Conservation (phyloP, 2,329 filamentous ascomycete species). For the Remersonia thermophila region DNA sequence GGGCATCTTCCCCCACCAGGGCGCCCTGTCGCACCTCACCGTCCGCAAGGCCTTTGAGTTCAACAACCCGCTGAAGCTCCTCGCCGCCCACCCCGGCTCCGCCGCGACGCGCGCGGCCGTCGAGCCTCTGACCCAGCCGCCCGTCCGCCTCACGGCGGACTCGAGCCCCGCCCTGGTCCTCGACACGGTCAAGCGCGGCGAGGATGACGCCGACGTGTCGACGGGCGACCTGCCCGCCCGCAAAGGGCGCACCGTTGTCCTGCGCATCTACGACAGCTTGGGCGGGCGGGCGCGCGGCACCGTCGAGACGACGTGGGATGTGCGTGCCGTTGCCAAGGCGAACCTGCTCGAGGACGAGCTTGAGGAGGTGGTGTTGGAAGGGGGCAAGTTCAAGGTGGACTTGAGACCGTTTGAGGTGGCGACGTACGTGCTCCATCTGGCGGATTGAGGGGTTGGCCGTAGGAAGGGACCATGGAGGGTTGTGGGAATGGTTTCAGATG, state of each 20-base stretch:
- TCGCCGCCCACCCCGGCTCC: constrained; percentile 25
- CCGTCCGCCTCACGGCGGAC: constrained; percentile 53
- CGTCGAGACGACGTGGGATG: constrained; percentile 54
- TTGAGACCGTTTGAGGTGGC: constrained; percentile 77
- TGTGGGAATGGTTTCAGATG: background rate
- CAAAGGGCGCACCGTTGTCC: constrained; percentile 64
- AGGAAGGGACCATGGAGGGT: no score
- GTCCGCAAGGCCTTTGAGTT: constrained; percentile 80
- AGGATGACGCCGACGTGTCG: constrained; percentile 67
- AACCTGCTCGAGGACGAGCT: constrained; percentile 84
- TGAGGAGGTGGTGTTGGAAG: constrained; percentile 45
- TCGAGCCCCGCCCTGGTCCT: constrained; percentile 55
- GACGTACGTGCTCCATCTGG: constrained; percentile 40
- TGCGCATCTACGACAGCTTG: constrained; percentile 79
- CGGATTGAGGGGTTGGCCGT: constrained; percentile 1
- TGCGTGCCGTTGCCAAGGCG: constrained; percentile 68
- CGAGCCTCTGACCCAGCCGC: constrained; percentile 19
- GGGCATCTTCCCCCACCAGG: constrained; percentile 77
- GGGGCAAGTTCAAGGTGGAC: constrained; percentile 45
- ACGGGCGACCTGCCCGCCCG: constrained; percentile 44
- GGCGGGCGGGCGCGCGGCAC: constrained; percentile 67
- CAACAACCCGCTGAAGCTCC: constrained; percentile 64
- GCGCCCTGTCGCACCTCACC: constrained; percentile 57
- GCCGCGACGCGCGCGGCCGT: constrained; percentile 13
- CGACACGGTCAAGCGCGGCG: constrained; percentile 87